Conservation (phyloP, 2,329 filamentous ascomycete genomes). For the Lachnum nothofagi region DNA sequence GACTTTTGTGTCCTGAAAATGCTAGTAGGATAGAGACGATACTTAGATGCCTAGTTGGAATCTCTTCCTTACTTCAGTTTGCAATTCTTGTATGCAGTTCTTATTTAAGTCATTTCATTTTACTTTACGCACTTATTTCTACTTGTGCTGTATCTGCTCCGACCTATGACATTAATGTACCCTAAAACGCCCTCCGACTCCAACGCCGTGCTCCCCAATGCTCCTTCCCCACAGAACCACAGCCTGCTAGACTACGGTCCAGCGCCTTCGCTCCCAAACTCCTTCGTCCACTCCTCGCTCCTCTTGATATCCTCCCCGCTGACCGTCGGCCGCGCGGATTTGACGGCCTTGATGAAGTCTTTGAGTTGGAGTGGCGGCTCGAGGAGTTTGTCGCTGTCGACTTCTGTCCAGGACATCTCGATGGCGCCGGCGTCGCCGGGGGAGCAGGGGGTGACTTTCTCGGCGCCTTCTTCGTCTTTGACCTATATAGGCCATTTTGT, state of each 20-base stretch:
- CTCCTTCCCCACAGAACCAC: background rate
- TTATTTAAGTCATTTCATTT: background rate
- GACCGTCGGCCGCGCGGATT: constrained; percentile 82
- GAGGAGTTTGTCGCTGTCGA: constrained; percentile 76
- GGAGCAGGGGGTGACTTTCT: constrained; percentile 82
- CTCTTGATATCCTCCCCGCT: constrained; percentile 76
- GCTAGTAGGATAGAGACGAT: background rate
- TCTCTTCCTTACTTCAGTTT: too few relatives aligned
- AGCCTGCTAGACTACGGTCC: constrained; percentile 22
- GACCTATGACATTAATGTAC: background rate
- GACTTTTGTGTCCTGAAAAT: background rate
- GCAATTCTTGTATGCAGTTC: background rate
- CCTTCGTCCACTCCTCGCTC: constrained; percentile 89
- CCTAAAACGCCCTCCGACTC: background rate
- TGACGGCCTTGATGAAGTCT: constrained; percentile 91
- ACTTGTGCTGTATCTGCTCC: background rate
- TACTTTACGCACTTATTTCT: background rate
- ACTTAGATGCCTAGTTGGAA: constrained; percentile 1
- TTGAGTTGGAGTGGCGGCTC: constrained; percentile 83
- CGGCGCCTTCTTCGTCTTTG: constrained; percentile 60
- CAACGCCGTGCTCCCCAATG: constrained; percentile 16
- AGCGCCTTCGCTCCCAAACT: constrained; percentile 85
- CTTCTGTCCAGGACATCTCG: constrained; percentile 90
- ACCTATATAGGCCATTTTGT: constrained; percentile 47
- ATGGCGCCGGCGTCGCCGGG: constrained; percentile 79